Evolutionary conservation across 495 filamentous ascomycete genomes (phyloP).

Genomic region (Xylaria grammica): DNA sequence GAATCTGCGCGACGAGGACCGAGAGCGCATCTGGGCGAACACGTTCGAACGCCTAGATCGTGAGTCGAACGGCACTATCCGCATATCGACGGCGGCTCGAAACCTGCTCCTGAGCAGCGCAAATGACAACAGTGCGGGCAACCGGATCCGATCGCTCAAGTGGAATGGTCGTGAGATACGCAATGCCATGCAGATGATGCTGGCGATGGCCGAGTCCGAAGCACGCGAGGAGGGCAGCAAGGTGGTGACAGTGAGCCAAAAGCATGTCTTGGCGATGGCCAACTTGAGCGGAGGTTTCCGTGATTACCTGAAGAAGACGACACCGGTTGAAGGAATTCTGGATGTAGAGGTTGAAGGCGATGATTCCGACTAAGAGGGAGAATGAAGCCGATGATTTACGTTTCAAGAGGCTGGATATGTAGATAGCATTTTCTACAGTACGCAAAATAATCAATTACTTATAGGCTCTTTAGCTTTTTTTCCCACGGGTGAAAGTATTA

Average conservation of each 20-base stretch:
- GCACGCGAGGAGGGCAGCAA: constrained; percentile 29
- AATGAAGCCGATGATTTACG: constrained; percentile 6
- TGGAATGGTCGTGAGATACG: constrained; percentile 30
- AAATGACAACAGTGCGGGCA: background rate
- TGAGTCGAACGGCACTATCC: constrained; percentile 4
- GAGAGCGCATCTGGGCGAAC: constrained; percentile 40
- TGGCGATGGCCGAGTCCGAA: constrained; percentile 46
- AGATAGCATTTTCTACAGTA: too few species aligned
- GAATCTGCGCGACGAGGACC: constrained; percentile 32
- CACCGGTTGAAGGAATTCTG: constrained; percentile 10
- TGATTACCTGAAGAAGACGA: constrained; percentile 28
- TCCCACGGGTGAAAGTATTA: too few species aligned
- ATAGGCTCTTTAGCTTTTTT: too few species aligned
- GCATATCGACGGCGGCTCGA: constrained; percentile 1
- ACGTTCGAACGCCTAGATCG: constrained; percentile 30
- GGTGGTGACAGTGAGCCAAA: constrained; percentile 15
- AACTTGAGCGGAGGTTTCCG: constrained; percentile 42
- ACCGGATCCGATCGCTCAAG: constrained; percentile 15
- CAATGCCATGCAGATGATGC: constrained; percentile 42
- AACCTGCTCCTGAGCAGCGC: constrained; percentile 7
- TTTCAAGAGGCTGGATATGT: too few species aligned
- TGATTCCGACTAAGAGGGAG: background rate
- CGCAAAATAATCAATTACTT: too few species aligned
- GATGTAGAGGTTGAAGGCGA: constrained; percentile 14
- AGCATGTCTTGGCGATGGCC: constrained; percentile 30